Evolutionary conservation across 495 filamentous ascomycete species (phyloP).

Genomic region (Parathielavia appendiculata): DNA sequence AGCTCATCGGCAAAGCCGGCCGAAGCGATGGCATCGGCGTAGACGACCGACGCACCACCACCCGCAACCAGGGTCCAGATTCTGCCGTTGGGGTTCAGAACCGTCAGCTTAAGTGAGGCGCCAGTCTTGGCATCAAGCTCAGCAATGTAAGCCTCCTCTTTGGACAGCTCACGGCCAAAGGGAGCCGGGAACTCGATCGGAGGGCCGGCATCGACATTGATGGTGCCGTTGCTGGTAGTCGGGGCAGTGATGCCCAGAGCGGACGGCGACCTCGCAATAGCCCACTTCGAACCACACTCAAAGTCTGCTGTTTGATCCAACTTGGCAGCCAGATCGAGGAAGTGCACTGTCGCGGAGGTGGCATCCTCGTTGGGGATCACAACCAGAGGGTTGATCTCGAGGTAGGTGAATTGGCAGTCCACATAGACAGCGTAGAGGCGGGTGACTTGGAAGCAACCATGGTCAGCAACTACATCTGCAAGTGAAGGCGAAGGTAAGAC

Average conservation of each 20-base stretch:
- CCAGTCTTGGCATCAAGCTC: constrained; percentile 99
- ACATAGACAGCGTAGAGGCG: constrained; percentile 93
- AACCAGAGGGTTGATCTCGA: constrained; percentile 98
- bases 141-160: constrained; percentile 98
- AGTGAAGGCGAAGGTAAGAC: constrained; percentile 37
- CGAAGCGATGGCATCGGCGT: constrained; percentile 97
- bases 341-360: constrained; percentile 93
- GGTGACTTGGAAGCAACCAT: constrained; percentile 24
- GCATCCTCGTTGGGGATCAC: constrained; percentile 90
- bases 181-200: constrained; percentile 98
- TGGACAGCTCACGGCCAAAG: constrained; percentile 95
- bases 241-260: constrained; percentile 71
- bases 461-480: not conserved
- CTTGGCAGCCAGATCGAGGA: constrained; percentile 98
- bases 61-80: constrained; percentile 98
- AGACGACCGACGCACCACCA: constrained; percentile 99
- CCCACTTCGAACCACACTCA: constrained; percentile 99
- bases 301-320: constrained; percentile 99
- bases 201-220: constrained; percentile 93
- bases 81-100: constrained; percentile 84
- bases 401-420: constrained; percentile 99
- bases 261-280: constrained; percentile 80
- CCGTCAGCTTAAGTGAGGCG: constrained; percentile 95
- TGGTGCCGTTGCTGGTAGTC: constrained; percentile 58
- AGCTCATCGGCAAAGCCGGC: constrained; percentile 93